Evolutionary conservation across 176 grass and related monocot species (phyloP).

Genomic region (Oryza australiensis): DNA sequence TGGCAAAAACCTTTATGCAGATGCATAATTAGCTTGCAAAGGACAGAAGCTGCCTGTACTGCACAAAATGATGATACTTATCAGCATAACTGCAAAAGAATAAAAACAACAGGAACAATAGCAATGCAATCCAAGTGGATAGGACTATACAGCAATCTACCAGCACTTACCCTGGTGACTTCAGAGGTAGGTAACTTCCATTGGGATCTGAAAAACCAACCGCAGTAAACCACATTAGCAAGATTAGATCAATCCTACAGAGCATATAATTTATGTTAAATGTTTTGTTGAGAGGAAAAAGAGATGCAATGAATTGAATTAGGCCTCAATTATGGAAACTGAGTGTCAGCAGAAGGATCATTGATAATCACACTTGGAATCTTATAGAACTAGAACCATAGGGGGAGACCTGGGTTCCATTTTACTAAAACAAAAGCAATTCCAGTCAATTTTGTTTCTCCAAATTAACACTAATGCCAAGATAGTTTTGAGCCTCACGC

Average conservation of each 20-base stretch:
- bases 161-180: conserved; percentile 59
- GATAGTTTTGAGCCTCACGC: not conserved
- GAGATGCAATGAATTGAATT: not conserved
- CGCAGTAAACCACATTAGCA: conserved; percentile 25
- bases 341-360: not conserved
- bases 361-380: not conserved
- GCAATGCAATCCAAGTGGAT: conserved; percentile 10
- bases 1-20: conserved; percentile 14
- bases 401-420: not conserved
- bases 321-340: not conserved
- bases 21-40: conserved; percentile 44
- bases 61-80: conserved; percentile 49
- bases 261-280: not conserved
- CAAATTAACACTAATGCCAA: not conserved
- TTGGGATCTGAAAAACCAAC: conserved; percentile 49
- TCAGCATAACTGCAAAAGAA: conserved; percentile 18
- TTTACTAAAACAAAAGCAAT: not conserved
- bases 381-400: not conserved
- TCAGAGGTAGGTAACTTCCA: conserved; percentile 64
- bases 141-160: not conserved
- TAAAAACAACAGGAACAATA: conserved; percentile 12
- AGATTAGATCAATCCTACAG: not conserved
- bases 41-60: conserved; percentile 62
- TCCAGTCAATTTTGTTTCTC: not conserved
- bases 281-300: not conserved